A percentile compares a stretch with the other conserved stretches of the same genome.
Evolutionary conservation across 2,329 filamentous ascomycete species (phyloP).

Genomic region (Sporothrix dimorphospora): DNA sequence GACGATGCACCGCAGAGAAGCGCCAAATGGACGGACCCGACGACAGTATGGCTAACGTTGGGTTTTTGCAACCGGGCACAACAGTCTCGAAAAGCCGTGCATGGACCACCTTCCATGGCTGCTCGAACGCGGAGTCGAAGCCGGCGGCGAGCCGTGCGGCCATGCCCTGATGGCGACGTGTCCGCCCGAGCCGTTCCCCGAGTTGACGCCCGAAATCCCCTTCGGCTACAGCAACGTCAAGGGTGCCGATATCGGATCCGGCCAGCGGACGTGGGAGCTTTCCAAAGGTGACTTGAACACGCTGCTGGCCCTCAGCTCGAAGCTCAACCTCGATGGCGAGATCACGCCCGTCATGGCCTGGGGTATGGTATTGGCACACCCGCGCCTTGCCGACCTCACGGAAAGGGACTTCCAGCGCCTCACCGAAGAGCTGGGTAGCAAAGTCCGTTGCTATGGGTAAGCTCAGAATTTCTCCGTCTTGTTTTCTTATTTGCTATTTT

Average conservation of each 20-base stretch:
- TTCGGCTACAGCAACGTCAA: slow-evolving; percentile 53
- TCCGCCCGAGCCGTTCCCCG: slow-evolving; percentile 67
- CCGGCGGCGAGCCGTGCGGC: slow-evolving; percentile 73
- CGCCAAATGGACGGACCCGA: neutral
- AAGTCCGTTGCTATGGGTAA: slow-evolving; percentile 91
- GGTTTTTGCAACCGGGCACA: slow-evolving; percentile 38
- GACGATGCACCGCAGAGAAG: neutral
- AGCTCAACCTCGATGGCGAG: slow-evolving; percentile 82
- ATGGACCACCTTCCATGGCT: slow-evolving; percentile 88
- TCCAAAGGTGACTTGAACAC: slow-evolving; percentile 76
- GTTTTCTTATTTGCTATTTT: slow-evolving; percentile 20
- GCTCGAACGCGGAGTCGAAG: slow-evolving; percentile 60
- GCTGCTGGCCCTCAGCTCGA: slow-evolving; percentile 80
- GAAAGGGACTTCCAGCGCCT: slow-evolving; percentile 71
- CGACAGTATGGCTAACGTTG: slow-evolving; percentile 23
- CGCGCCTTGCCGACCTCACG: slow-evolving; percentile 67
- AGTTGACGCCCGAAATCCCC: slow-evolving; percentile 54
- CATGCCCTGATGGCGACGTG: slow-evolving; percentile 94
- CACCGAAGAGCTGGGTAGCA: slow-evolving; percentile 72
- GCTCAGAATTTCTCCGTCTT: too few relatives aligned
- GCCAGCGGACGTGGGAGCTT: slow-evolving; percentile 74
- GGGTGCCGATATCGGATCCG: slow-evolving; percentile 45
- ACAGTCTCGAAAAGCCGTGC: slow-evolving; percentile 87
- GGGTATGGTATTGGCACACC: slow-evolving; percentile 76
- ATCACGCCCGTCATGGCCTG: slow-evolving; percentile 97